These are phyloP conservation scores for Aegilops speltoides DNA, from an alignment of 176 grass and related monocot genomes.

Conservation along the genomic window DNA sequence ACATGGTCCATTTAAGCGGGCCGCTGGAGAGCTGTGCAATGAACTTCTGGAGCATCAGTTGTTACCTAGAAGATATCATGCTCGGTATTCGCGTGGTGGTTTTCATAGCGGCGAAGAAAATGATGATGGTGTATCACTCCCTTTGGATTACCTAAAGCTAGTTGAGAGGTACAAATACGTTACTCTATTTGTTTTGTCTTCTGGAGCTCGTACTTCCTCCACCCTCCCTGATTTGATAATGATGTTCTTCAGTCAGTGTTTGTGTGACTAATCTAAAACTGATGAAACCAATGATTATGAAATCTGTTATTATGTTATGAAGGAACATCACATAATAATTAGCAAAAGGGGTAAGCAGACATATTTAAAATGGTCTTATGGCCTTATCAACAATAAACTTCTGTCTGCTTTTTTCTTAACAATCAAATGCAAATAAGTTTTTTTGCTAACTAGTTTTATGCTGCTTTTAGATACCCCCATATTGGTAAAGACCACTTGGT, in stretches of 20 bases:
- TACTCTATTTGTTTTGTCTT: constrained; percentile 13
- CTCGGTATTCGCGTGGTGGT: constrained; percentile 81
- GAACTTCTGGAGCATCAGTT: constrained; percentile 84
- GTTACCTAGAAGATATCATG: constrained; percentile 97
- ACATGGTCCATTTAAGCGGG: constrained; percentile 82
- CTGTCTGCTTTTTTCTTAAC: constrained; percentile 19
- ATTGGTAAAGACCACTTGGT: constrained; percentile 93
- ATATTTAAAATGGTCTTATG: not conserved
- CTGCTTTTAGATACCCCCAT: constrained; percentile 68
- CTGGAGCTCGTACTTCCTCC: not conserved
- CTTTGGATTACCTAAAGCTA: constrained; percentile 83
- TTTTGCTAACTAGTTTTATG: constrained; percentile 11
- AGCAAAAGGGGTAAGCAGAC: not conserved
- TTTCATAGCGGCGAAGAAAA: constrained; percentile 71
- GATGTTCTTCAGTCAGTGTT: not conserved
- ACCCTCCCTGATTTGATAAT: not conserved
- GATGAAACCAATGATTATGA: constrained; percentile 10
- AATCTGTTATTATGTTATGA: not conserved
- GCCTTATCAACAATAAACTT: not conserved
- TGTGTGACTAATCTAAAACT: constrained; percentile 20
- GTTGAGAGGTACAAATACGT: constrained; percentile 64
- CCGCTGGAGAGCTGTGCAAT: constrained; percentile 65
- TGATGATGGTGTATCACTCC: constrained; percentile 92
- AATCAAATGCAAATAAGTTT: not conserved
- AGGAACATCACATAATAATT: constrained; percentile 1